phyloP scores from a whole-genome alignment of 768 basidiomycete species.

The Lactarius deliciosus region DNA sequence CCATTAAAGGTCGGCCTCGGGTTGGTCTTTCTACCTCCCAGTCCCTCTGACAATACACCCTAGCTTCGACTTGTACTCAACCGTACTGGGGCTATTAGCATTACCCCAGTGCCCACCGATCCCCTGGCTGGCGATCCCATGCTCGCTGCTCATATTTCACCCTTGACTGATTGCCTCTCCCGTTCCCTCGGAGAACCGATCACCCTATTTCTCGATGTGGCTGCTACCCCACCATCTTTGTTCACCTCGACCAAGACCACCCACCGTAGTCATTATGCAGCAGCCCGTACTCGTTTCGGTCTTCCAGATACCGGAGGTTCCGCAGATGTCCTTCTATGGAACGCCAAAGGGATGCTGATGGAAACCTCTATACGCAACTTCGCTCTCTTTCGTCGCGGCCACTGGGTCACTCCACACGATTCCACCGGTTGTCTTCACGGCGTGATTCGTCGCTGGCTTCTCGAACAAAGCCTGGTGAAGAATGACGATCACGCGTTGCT shows the following conservation, averaged over 20 bases:
- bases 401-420: conserved; percentile 67
- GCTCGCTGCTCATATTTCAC: conserved; percentile 34
- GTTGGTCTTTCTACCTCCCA: neutral
- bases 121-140: conserved; percentile 34
- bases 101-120: conserved; percentile 17
- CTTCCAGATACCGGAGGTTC: conserved; percentile 31
- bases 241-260: conserved; percentile 77
- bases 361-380: conserved; percentile 74
- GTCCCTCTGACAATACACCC: neutral
- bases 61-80: conserved; percentile 51
- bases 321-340: conserved; percentile 66
- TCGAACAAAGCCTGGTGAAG: conserved; percentile 56
- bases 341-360: conserved; percentile 47
- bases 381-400: conserved; percentile 54
- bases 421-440: conserved; percentile 71
- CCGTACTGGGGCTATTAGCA: conserved; percentile 9
- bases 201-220: conserved; percentile 53
- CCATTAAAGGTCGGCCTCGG: conserved; percentile 25
- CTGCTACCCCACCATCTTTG: conserved; percentile 51
- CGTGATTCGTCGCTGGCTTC: conserved; percentile 65
- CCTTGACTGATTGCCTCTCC: conserved; percentile 36
- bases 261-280: conserved; percentile 54
- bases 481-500: conserved; percentile 31
- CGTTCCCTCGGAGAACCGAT: conserved; percentile 39
- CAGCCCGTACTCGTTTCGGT: conserved; percentile 58